These are phyloP conservation scores for Phytophthora lateralis DNA, from an alignment of 352 stramenopile genomes.

Conservation along the genomic window DNA sequence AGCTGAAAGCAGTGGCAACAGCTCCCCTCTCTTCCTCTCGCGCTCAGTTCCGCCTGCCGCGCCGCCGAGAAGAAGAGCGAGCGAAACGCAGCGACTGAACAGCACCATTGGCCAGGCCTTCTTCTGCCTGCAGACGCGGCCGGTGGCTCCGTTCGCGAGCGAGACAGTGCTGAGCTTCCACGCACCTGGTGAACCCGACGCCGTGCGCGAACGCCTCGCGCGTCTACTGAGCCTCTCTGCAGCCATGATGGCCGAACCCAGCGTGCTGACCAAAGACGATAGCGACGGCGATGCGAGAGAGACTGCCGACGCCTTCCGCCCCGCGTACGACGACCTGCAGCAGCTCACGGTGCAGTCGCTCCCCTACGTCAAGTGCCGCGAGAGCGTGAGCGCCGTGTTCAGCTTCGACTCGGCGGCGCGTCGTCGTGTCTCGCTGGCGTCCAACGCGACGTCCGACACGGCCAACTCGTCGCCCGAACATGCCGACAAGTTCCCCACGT, in stretches of 20 bases:
- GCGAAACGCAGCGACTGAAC: slow-evolving; percentile 26
- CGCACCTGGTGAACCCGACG: slow-evolving; percentile 14
- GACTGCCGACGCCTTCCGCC: slow-evolving; percentile 21
- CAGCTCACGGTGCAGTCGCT: slow-evolving; percentile 65
- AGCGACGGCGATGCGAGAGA: slow-evolving; percentile 27
- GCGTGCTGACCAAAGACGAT: slow-evolving; percentile 14
- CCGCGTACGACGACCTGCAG: slow-evolving; percentile 12
- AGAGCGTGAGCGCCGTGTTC: slow-evolving; percentile 60
- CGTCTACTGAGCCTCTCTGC: slow-evolving; percentile 29
- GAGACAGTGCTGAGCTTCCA: slow-evolving; percentile 28
- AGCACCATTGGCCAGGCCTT: slow-evolving; percentile 63
- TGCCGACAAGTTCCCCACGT: slow-evolving; percentile 46
- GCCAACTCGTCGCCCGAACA: slow-evolving; percentile 40
- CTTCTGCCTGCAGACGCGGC: slow-evolving; percentile 55
- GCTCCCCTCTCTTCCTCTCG: slow-evolving; percentile 1
- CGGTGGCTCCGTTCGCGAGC: slow-evolving; percentile 35
- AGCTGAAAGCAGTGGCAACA: slow-evolving; percentile 13
- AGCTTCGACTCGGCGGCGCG: slow-evolving; percentile 50
- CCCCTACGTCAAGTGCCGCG: slow-evolving; percentile 69
- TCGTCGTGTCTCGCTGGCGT: slow-evolving; percentile 53
- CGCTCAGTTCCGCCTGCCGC: slow-evolving; percentile 29
- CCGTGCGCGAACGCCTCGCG: slow-evolving; percentile 28
- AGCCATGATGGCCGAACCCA: slow-evolving; percentile 38
- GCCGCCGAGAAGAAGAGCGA: slow-evolving; percentile 27
- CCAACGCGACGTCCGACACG: slow-evolving; percentile 50